Conservation (phyloP, 2,329 filamentous ascomycete genomes). For the Rhinocladiella similis region DNA sequence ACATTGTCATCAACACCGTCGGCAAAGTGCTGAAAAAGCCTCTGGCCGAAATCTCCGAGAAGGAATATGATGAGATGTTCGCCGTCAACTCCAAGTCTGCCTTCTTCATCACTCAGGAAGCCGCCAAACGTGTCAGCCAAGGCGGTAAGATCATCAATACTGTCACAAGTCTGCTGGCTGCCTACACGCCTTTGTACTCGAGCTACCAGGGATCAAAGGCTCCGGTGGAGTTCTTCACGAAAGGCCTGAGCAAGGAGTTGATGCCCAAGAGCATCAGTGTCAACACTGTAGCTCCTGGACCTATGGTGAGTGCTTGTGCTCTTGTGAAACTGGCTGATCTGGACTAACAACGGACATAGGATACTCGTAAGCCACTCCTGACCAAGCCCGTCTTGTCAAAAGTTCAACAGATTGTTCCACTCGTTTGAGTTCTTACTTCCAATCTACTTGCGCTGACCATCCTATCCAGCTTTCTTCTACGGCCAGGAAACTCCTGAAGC, state of each 20-base stretch:
- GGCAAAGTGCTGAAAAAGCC: slow-evolving; percentile 53
- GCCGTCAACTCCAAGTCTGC: slow-evolving; percentile 50
- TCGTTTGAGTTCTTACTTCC: background rate
- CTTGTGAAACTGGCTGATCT: background rate
- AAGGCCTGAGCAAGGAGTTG: slow-evolving; percentile 25
- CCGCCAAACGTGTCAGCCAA: slow-evolving; percentile 43
- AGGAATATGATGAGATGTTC: slow-evolving; percentile 51
- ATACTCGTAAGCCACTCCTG: slow-evolving; percentile 5
- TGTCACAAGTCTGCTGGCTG: slow-evolving; percentile 47
- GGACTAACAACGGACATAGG: slow-evolving; percentile 5
- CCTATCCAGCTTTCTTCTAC: slow-evolving; percentile 44
- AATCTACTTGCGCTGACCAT: background rate
- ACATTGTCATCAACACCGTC: slow-evolving; percentile 54
- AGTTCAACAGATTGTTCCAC: background rate
- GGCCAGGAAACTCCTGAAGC: slow-evolving; percentile 45
- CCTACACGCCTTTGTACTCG: slow-evolving; percentile 49
- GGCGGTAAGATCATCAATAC: slow-evolving; percentile 52
- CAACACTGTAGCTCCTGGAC: slow-evolving; percentile 40
- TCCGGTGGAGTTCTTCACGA: slow-evolving; percentile 43
- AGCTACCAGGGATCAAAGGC: slow-evolving; percentile 48
- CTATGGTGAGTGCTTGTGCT: slow-evolving; percentile 36
- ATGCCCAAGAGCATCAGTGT: slow-evolving; percentile 40
- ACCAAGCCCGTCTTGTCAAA: background rate
- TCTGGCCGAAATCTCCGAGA: slow-evolving; percentile 44
- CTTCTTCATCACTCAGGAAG: slow-evolving; percentile 49